phyloP scores from a whole-genome alignment of 441 rosid species.

The Macaranga tanarius region DNA sequence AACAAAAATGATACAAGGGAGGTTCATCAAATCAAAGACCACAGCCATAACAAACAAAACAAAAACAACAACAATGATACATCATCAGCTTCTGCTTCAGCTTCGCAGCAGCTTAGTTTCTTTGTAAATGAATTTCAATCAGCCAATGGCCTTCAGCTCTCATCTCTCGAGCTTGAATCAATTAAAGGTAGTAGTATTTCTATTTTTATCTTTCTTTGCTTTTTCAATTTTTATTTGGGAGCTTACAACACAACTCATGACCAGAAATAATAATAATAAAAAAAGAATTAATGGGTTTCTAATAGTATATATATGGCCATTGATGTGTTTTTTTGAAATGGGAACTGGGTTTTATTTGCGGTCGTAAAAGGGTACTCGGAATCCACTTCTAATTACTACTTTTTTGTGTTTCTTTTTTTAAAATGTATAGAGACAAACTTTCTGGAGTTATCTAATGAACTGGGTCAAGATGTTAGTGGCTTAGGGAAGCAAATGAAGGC shows the following conservation, averaged over 20 bases:
- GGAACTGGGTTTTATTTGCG: no score
- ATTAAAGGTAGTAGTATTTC: constrained; percentile 49
- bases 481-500: constrained; percentile 52
- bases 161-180: constrained; percentile 75
- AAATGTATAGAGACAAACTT: constrained; percentile 50
- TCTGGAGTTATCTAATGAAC: constrained; percentile 41
- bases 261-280: no score
- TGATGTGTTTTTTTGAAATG: no score
- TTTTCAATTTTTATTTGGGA: neutral
- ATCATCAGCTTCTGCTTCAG: constrained; percentile 34
- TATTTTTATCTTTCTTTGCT: neutral
- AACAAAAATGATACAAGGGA: constrained; percentile 10
- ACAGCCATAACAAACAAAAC: neutral
- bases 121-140: constrained; percentile 58
- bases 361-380: no score
- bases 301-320: no score
- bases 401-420: neutral
- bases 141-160: constrained; percentile 54
- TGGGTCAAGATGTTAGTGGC: constrained; percentile 41
- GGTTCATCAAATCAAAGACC: neutral
- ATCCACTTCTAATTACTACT: neutral
- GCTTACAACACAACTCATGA: no score
- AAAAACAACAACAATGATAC: neutral
- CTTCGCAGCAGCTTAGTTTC: constrained; percentile 55
- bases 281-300: no score